phyloP scores from a whole-genome alignment of 306 rosid species.

The Prunus salicina region DNA sequence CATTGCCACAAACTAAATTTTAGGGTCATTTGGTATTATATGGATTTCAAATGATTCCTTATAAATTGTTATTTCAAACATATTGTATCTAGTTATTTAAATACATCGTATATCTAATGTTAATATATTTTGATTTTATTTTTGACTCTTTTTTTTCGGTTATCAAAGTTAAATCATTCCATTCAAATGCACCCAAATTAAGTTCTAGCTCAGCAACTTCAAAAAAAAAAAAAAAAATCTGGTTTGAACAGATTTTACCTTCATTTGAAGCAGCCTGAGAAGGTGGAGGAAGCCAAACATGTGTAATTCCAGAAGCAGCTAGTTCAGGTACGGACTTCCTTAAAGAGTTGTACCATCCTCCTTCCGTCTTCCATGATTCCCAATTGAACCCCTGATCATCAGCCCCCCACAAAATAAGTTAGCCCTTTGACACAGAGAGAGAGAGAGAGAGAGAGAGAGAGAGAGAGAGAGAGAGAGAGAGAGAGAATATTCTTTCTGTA shows the following conservation, averaged over 20 bases:
- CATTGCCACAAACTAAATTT: too few relatives aligned
- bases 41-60: too few relatives aligned
- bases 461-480: conserved; percentile 1
- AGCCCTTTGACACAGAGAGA: background rate
- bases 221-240: background rate
- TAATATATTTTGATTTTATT: too few relatives aligned
- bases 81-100: too few relatives aligned
- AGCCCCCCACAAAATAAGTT: background rate
- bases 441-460: background rate
- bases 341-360: conserved; percentile 68
- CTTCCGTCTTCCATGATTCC: conserved; percentile 57
- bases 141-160: too few relatives aligned
- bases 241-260: conserved; percentile 27
- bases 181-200: too few relatives aligned
- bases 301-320: conserved; percentile 50
- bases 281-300: conserved; percentile 94
- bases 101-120: too few relatives aligned
- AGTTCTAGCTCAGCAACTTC: background rate
- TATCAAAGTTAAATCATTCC: too few relatives aligned
- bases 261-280: conserved; percentile 44
- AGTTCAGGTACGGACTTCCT: conserved; percentile 48
- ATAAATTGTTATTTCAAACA: too few relatives aligned
- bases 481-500: background rate
- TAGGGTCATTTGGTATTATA: too few relatives aligned
- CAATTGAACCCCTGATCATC: conserved; percentile 69